These are phyloP conservation scores for Backusella morwellensis DNA, from an alignment of 192 early-diverging fungal species.

Conservation along the genomic window DNA sequence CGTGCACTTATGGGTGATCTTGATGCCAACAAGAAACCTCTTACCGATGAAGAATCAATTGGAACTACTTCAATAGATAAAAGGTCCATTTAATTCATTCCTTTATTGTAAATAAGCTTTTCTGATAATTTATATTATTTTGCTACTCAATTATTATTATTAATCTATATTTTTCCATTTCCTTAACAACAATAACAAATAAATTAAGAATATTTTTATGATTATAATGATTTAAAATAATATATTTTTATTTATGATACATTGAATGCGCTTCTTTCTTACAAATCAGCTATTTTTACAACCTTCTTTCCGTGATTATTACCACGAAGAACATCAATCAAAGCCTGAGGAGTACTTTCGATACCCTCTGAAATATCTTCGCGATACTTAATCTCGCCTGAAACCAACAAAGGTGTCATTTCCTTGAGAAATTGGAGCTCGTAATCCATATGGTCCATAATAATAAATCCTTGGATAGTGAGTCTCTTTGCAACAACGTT, in stretches of 20 bases:
- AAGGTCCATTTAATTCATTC: background rate
- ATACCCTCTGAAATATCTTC: conserved; percentile 59
- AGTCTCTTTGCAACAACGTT: conserved; percentile 55
- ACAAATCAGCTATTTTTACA: conserved; percentile 50
- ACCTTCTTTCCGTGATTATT: conserved; percentile 66
- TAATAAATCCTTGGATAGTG: conserved; percentile 64
- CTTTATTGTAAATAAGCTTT: background rate
- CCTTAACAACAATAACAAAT: background rate
- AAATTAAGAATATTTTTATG: background rate
- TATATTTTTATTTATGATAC: background rate
- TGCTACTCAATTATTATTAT: background rate
- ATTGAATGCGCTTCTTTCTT: conserved; percentile 5
- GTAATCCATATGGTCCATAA: conserved; percentile 43
- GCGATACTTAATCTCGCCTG: conserved; percentile 60
- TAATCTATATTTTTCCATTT: background rate
- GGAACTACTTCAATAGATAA: background rate
- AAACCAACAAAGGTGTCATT: conserved; percentile 49
- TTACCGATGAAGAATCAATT: background rate
- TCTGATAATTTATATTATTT: background rate
- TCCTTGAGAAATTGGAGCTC: conserved; percentile 56
- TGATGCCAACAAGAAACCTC: background rate
- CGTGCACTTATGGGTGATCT: background rate
- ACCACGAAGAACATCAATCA: conserved; percentile 59
- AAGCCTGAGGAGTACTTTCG: conserved; percentile 59
- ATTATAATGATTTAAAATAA: background rate